phyloP scores from a whole-genome alignment of 179 eudicot species.

The Beta macrorhiza region DNA sequence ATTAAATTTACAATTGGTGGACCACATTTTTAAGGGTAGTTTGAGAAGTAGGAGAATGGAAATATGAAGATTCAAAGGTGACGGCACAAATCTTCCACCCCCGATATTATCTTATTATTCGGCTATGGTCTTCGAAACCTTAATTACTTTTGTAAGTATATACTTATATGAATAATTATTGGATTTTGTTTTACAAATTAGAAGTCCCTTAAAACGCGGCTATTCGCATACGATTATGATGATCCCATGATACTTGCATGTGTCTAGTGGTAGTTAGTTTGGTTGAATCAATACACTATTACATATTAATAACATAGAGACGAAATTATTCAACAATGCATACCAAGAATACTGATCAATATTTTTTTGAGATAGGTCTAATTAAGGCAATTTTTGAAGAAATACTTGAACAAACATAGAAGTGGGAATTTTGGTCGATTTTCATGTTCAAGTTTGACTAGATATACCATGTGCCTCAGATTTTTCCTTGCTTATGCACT shows the following conservation, averaged over 20 bases:
- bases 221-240: conserved; percentile 27
- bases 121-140: neutral
- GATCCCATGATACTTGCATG: conserved; percentile 40
- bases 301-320: neutral
- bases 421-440: conserved; percentile 35
- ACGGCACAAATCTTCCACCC: conserved; percentile 1
- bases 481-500: conserved; percentile 17
- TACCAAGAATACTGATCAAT: neutral
- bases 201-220: conserved; percentile 36
- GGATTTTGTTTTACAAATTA: neutral
- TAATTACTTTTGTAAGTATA: neutral
- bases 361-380: neutral
- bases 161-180: neutral
- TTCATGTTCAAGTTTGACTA: conserved; percentile 33
- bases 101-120: neutral
- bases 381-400: neutral
- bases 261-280: conserved; percentile 32
- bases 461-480: conserved; percentile 31
- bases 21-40: no score
- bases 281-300: conserved; percentile 8
- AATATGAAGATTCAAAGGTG: neutral
- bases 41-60: no score
- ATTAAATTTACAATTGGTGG: no score
- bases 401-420: conserved; percentile 14
- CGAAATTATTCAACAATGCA: no score